These are phyloP conservation scores for Ascochyta rabiei DNA, from an alignment of 2,329 filamentous ascomycete genomes.

Conservation along the genomic window DNA sequence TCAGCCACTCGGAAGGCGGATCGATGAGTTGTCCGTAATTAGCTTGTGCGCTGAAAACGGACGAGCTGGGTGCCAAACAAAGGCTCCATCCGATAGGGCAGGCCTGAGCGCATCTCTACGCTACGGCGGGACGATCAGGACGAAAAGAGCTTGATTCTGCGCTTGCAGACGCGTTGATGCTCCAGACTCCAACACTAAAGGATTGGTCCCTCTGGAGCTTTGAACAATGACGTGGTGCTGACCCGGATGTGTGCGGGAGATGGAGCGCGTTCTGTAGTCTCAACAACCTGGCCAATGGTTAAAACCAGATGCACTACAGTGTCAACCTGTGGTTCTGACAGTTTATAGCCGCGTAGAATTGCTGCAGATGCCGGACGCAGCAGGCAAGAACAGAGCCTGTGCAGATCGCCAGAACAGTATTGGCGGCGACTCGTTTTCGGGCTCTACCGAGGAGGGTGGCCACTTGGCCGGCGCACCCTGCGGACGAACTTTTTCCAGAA, in stretches of 20 bases:
- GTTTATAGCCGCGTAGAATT: neutral
- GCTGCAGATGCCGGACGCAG: neutral
- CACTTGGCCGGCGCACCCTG: neutral
- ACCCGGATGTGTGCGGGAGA: slow-evolving; percentile 5
- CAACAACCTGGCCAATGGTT: neutral
- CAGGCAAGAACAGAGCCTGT: slow-evolving; percentile 1
- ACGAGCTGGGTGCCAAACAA: slow-evolving; percentile 13
- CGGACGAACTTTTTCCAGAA: neutral
- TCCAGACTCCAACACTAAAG: slow-evolving; percentile 12
- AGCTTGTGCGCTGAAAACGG: slow-evolving; percentile 19
- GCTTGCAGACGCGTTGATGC: slow-evolving; percentile 9
- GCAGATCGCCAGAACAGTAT: slow-evolving; percentile 6
- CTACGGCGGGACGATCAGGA: slow-evolving; percentile 14
- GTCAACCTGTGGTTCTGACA: neutral
- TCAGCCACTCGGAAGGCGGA: slow-evolving; percentile 15
- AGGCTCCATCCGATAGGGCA: slow-evolving; percentile 13
- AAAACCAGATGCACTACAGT: neutral
- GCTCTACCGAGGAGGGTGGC: slow-evolving; percentile 1
- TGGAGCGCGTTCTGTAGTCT: neutral
- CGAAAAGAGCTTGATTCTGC: slow-evolving; percentile 7
- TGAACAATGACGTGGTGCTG: slow-evolving; percentile 10
- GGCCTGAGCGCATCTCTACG: neutral
- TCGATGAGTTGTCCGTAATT: slow-evolving; percentile 10
- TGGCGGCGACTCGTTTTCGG: neutral
- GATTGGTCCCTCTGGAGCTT: slow-evolving; percentile 5